These are phyloP conservation scores for Saccharomycopsis sp. DNA, from an alignment of 805 yeast species.

Conservation along the genomic window DNA sequence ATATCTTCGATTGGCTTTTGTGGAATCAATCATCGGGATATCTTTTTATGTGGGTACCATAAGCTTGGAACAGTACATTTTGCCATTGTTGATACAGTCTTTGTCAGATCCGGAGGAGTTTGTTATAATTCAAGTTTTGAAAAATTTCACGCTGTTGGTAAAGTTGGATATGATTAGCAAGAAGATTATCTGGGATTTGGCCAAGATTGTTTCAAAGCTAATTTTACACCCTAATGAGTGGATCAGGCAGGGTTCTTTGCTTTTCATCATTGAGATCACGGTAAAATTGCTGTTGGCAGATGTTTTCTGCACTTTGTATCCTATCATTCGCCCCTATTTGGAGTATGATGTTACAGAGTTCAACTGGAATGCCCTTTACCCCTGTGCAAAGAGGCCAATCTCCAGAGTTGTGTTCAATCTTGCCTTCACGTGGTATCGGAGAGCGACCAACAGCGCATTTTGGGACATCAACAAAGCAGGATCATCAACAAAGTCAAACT, in stretches of 20 bases:
- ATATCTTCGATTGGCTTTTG: slow-evolving; percentile 58
- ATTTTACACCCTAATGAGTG: slow-evolving; percentile 81
- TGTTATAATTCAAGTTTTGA: slow-evolving; percentile 63
- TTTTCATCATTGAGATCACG: slow-evolving; percentile 53
- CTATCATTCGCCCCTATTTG: slow-evolving; percentile 67
- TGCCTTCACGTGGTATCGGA: slow-evolving; percentile 62
- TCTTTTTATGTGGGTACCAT: slow-evolving; percentile 76
- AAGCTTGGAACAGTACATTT: slow-evolving; percentile 76
- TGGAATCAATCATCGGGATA: slow-evolving; percentile 60
- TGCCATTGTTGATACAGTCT: slow-evolving; percentile 79
- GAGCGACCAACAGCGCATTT: slow-evolving; percentile 21
- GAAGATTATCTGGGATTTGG: slow-evolving; percentile 45
- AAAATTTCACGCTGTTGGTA: slow-evolving; percentile 45
- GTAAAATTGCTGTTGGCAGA: slow-evolving; percentile 66
- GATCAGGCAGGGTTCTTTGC: slow-evolving; percentile 62
- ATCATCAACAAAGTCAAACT: background rate
- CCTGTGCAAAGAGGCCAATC: slow-evolving; percentile 60
- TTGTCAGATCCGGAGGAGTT: slow-evolving; percentile 76
- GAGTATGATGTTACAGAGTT: slow-evolving; percentile 68
- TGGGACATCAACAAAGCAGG: slow-evolving; percentile 5
- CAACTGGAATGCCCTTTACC: slow-evolving; percentile 54
- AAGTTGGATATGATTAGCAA: slow-evolving; percentile 48
- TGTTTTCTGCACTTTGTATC: slow-evolving; percentile 72
- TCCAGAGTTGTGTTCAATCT: slow-evolving; percentile 55
- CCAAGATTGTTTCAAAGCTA: slow-evolving; percentile 44